Evolutionary conservation across 1,284 basidiomycete genomes (phyloP).

Genomic region (Microbotryum scabiosae): DNA sequence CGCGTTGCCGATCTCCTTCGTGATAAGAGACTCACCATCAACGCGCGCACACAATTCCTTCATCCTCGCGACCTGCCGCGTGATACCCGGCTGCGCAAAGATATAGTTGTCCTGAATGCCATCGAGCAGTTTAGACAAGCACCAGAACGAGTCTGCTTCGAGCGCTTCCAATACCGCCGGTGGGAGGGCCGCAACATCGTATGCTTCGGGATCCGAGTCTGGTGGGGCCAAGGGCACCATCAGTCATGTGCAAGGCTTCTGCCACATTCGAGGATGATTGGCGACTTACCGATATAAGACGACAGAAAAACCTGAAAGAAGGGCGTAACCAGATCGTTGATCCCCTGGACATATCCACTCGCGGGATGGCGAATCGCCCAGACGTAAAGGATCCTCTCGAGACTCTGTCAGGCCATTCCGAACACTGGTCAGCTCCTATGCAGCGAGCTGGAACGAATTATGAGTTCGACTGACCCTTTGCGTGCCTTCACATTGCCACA

Average conservation of each 20-base stretch:
- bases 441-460: neutral
- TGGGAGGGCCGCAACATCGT: slow-evolving; percentile 70
- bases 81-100: slow-evolving; percentile 86
- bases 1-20: neutral
- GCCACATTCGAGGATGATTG: neutral
- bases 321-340: slow-evolving; percentile 91
- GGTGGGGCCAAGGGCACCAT: neutral
- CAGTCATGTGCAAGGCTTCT: neutral
- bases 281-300: slow-evolving; percentile 65
- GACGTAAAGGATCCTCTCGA: slow-evolving; percentile 89
- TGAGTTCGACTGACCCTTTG: slow-evolving; percentile 60
- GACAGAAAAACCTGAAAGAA: slow-evolving; percentile 91
- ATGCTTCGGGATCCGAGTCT: slow-evolving; percentile 80
- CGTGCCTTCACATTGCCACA: slow-evolving; percentile 82
- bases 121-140: slow-evolving; percentile 80
- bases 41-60: slow-evolving; percentile 83
- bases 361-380: slow-evolving; percentile 97
- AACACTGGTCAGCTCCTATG: slow-evolving; percentile 16
- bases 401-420: slow-evolving; percentile 48
- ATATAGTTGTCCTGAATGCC: slow-evolving; percentile 98
- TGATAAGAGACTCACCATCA: slow-evolving; percentile 54
- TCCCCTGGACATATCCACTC: slow-evolving; percentile 92
- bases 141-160: slow-evolving; percentile 96
- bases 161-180: slow-evolving; percentile 63
- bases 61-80: slow-evolving; percentile 83